phyloP scores from a whole-genome alignment of 202 grass and related monocot genomes.

The Zizania palustris region DNA sequence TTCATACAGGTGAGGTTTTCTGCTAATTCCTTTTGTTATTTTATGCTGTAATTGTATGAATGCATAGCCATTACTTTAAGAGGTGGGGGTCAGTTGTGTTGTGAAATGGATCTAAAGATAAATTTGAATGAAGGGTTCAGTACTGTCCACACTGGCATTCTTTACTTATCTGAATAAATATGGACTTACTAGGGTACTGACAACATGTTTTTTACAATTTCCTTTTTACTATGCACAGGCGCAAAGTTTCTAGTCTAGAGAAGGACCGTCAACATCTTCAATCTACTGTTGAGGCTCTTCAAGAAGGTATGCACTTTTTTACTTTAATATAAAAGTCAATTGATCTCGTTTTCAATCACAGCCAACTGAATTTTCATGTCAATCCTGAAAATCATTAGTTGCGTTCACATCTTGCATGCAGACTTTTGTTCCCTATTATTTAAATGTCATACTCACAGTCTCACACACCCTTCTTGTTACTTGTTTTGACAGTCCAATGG shows the following conservation, averaged over 20 bases:
- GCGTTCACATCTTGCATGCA: too few species aligned
- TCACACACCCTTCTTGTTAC: neutral
- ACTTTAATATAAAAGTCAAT: conserved; percentile 5
- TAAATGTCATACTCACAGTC: conserved; percentile 18
- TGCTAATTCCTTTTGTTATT: conserved; percentile 25
- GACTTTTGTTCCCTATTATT: conserved; percentile 3
- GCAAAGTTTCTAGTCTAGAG: conserved; percentile 87
- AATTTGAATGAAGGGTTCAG: conserved; percentile 4
- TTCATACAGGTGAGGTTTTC: conserved; percentile 68
- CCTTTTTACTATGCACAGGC: conserved; percentile 53
- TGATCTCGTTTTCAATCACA: neutral
- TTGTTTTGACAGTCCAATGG: neutral
- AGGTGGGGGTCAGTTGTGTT: conserved; percentile 14
- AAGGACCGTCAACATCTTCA: conserved; percentile 96
- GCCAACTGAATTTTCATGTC: neutral
- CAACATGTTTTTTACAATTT: conserved; percentile 21
- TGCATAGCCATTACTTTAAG: conserved; percentile 12
- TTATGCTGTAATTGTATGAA: conserved; percentile 11
- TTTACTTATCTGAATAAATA: conserved; percentile 12
- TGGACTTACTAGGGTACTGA: conserved; percentile 18
- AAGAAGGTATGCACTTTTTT: conserved; percentile 68
- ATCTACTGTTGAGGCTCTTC: conserved; percentile 85
- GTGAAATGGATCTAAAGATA: conserved; percentile 14
- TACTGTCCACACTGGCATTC: conserved; percentile 16
- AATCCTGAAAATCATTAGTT: conserved; percentile 6